A percentile compares a stretch with the other conserved stretches of the same genome.
Evolutionary conservation across 164 flowering plant genomes (phyloP).

Genomic region (Liquidambar formosana): DNA sequence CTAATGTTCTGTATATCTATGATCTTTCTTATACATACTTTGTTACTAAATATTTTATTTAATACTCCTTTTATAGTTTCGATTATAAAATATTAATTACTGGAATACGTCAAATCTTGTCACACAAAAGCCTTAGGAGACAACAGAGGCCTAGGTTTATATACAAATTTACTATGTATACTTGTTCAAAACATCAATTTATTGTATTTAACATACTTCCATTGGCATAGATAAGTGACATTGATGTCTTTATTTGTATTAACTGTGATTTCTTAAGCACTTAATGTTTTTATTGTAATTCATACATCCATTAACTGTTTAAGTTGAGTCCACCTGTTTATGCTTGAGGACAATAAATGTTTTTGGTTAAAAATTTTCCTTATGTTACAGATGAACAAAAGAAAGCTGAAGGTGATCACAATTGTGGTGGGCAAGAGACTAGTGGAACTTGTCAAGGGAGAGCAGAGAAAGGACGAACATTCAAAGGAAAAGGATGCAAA

Average conservation of each 20-base stretch:
- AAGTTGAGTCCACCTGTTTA: too few species aligned
- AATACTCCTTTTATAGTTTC: neutral
- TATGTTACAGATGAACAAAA: constrained; percentile 36
- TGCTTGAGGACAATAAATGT: neutral
- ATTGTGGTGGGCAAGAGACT: constrained; percentile 14
- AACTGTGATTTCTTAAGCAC: too few species aligned
- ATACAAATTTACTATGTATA: neutral
- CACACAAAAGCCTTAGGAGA: too few species aligned
- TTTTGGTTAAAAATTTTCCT: neutral
- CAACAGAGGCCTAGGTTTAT: neutral
- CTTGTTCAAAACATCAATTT: neutral
- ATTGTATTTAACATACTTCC: too few species aligned
- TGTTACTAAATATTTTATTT: neutral
- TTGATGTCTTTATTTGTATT: too few species aligned
- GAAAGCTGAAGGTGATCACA: constrained; percentile 24
- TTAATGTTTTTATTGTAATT: too few species aligned
- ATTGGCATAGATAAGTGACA: too few species aligned
- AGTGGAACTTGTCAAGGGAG: constrained; percentile 11
- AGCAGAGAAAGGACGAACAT: constrained; percentile 15
- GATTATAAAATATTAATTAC: too few species aligned
- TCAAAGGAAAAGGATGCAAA: constrained; percentile 21
- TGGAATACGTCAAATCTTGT: too few species aligned
- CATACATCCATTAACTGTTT: neutral
- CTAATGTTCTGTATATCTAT: too few species aligned
- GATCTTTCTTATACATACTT: neutral